phyloP scores from a whole-genome alignment of 495 filamentous ascomycete genomes.

The Alectoria sarmentosa region DNA sequence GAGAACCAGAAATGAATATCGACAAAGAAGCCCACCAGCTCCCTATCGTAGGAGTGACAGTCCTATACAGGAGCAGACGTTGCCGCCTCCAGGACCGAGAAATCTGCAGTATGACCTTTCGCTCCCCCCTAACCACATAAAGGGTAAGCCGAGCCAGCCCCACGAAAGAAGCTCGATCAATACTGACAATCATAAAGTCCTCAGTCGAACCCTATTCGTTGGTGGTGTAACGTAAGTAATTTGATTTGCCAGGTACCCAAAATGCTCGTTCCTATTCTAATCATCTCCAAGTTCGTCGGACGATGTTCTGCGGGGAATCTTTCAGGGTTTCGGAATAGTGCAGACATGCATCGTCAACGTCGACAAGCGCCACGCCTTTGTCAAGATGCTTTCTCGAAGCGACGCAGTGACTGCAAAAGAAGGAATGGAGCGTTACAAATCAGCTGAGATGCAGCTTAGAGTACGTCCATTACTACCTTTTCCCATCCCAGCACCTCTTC shows the following conservation, averaged over 20 bases:
- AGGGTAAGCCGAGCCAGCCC: constrained; percentile 46
- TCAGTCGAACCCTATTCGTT: constrained; percentile 93
- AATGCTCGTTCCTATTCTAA: constrained; percentile 11
- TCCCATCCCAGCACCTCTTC: neutral
- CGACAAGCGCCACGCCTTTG: constrained; percentile 96
- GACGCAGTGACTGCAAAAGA: constrained; percentile 80
- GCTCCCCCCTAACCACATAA: constrained; percentile 69
- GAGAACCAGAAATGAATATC: constrained; percentile 58
- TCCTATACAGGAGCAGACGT: constrained; percentile 46
- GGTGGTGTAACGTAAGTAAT: constrained; percentile 82
- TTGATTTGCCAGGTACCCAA: neutral
- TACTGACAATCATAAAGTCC: constrained; percentile 42
- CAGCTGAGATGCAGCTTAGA: constrained; percentile 65
- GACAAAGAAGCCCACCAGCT: constrained; percentile 70
- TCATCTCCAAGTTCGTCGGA: constrained; percentile 57
- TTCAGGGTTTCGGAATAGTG: constrained; percentile 72
- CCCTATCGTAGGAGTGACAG: constrained; percentile 57
- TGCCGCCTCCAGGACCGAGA: constrained; percentile 60
- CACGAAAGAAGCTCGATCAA: constrained; percentile 3
- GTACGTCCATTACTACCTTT: constrained; percentile 44
- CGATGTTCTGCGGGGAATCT: constrained; percentile 67
- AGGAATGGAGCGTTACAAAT: constrained; percentile 79
- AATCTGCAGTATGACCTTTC: constrained; percentile 72
- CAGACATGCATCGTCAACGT: constrained; percentile 97
- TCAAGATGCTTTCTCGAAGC: constrained; percentile 89